These are phyloP conservation scores for Hypoxylon fuscum DNA, from an alignment of 495 filamentous ascomycete genomes.

Conservation along the genomic window DNA sequence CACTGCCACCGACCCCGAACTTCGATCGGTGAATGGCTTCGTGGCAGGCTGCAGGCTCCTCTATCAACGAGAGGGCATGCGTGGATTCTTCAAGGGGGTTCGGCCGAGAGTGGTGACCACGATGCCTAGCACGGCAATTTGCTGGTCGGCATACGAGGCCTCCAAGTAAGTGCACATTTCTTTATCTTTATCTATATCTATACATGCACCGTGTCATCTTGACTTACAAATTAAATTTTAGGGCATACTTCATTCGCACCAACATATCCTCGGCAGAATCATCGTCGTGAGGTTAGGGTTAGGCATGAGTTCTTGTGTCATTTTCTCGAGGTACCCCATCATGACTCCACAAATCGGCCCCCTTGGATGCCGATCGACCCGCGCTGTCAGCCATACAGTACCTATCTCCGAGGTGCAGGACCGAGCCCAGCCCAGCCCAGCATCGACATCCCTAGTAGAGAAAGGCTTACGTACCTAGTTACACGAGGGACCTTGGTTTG, in stretches of 20 bases:
- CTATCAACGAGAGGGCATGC: conserved; percentile 81
- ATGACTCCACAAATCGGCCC: conserved; percentile 26
- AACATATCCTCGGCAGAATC: conserved; percentile 46
- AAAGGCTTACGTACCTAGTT: conserved; percentile 11
- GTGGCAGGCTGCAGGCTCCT: conserved; percentile 83
- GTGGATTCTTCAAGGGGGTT: conserved; percentile 91
- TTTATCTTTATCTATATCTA: background rate
- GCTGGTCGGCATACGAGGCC: conserved; percentile 81
- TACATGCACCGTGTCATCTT: background rate
- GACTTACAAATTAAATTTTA: conserved; percentile 40
- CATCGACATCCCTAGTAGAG: conserved; percentile 15
- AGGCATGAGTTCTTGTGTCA: conserved; percentile 10
- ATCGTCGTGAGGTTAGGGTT: conserved; percentile 18
- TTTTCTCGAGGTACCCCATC: conserved; percentile 32
- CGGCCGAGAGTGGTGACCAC: conserved; percentile 92
- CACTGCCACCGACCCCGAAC: conserved; percentile 78
- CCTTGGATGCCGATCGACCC: conserved; percentile 35
- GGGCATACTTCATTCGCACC: conserved; percentile 65
- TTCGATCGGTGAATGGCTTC: conserved; percentile 86
- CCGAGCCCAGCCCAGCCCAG: conserved; percentile 26
- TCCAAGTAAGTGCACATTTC: conserved; percentile 58
- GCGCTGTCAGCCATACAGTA: conserved; percentile 24
- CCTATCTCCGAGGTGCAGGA: conserved; percentile 37
- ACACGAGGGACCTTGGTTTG: conserved; percentile 5
- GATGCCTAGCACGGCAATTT: conserved; percentile 98